Conservation (phyloP, 2,329 filamentous ascomycete genomes). For the Leptodontidium sp. region DNA sequence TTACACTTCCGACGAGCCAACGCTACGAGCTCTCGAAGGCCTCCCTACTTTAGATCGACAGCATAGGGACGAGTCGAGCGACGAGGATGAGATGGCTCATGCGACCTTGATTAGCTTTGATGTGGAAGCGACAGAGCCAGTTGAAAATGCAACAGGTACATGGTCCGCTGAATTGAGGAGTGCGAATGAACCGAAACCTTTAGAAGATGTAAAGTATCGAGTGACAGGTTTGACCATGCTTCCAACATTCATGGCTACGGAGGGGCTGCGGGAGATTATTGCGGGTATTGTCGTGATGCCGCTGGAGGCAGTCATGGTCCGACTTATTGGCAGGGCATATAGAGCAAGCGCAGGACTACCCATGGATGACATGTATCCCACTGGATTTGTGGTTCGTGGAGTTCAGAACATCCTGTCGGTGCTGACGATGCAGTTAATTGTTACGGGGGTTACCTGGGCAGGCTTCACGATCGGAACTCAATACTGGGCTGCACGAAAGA, state of each 20-base stretch:
- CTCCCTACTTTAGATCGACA: conserved; percentile 34
- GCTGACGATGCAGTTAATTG: conserved; percentile 39
- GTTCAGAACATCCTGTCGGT: conserved; percentile 38
- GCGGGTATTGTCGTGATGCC: conserved; percentile 43
- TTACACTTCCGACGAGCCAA: conserved; percentile 40
- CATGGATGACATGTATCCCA: conserved; percentile 35
- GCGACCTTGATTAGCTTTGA: conserved; percentile 48
- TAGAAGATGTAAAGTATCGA: conserved; percentile 40
- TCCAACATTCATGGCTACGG: conserved; percentile 45
- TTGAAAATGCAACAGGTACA: conserved; percentile 36
- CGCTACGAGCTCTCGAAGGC: conserved; percentile 45
- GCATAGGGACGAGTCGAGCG: conserved; percentile 40
- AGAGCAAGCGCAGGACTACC: conserved; percentile 34
- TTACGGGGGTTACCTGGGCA: conserved; percentile 43
- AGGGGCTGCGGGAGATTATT: conserved; percentile 44
- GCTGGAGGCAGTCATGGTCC: conserved; percentile 45
- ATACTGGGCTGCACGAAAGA: conserved; percentile 24
- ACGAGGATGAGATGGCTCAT: conserved; percentile 45
- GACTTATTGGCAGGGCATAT: conserved; percentile 42
- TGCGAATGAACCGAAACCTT: conserved; percentile 43
- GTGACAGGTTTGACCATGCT: conserved; percentile 47
- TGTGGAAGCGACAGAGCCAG: conserved; percentile 44
- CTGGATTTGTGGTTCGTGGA: conserved; percentile 28
- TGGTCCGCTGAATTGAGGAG: conserved; percentile 49
- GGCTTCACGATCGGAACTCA: conserved; percentile 40